Conservation (phyloP, 108 stramenopile species). For the Thalassiosira profunda region DNA sequence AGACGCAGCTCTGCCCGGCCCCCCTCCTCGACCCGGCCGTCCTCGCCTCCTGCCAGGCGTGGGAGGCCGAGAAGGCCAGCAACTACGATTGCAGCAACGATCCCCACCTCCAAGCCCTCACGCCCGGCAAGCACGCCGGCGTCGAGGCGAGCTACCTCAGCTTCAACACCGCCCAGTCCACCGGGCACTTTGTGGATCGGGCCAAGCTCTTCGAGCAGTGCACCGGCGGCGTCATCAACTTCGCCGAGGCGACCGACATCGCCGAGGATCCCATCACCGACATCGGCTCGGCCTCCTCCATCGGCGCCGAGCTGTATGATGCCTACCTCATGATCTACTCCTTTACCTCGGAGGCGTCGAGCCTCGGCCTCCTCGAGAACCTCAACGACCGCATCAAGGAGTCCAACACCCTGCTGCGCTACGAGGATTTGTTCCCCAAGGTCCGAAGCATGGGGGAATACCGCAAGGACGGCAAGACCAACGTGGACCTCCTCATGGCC, state of each 20-base stretch:
- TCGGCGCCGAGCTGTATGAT: constrained; percentile 38
- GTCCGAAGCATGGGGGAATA: constrained; percentile 48
- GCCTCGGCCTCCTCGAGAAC: constrained; percentile 42
- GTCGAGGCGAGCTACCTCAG: constrained; percentile 34
- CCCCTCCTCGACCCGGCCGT: background rate
- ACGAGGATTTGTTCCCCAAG: constrained; percentile 49
- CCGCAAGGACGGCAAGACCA: constrained; percentile 41
- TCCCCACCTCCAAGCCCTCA: constrained; percentile 16
- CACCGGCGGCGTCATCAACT: constrained; percentile 40
- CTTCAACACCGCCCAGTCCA: constrained; percentile 25
- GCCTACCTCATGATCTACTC: constrained; percentile 50
- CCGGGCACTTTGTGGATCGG: constrained; percentile 25
- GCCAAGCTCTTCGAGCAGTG: constrained; percentile 20
- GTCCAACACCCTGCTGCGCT: constrained; percentile 10
- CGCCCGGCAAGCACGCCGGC: constrained; percentile 34
- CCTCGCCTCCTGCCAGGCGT: constrained; percentile 10
- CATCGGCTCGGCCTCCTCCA: constrained; percentile 16
- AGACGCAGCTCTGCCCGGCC: constrained; percentile 20
- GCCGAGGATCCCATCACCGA: constrained; percentile 40
- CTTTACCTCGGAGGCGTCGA: constrained; percentile 25
- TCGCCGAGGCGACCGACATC: constrained; percentile 35
- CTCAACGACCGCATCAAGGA: constrained; percentile 41
- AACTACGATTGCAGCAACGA: constrained; percentile 36
- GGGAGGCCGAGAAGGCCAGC: background rate
- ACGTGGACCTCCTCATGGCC: constrained; percentile 43